Conservation (phyloP, 2,329 filamentous ascomycete species). For the Fusarium sp. region DNA sequence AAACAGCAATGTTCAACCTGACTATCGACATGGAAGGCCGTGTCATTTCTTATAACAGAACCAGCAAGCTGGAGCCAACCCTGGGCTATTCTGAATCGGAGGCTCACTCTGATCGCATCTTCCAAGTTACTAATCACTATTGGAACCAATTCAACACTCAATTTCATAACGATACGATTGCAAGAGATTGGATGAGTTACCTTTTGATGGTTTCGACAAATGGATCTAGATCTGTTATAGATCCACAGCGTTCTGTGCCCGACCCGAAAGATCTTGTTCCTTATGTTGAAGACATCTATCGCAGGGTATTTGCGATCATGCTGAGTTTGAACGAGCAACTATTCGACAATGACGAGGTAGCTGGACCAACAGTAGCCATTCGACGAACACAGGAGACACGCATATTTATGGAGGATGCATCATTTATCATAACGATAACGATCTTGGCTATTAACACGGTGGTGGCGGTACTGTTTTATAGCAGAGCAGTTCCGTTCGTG, state of each 20-base stretch:
- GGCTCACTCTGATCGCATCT: conserved; percentile 25
- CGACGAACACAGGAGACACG: conserved; percentile 49
- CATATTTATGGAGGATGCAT: conserved; percentile 60
- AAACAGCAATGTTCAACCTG: conserved; percentile 52
- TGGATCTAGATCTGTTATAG: conserved; percentile 50
- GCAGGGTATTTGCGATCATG: conserved; percentile 36
- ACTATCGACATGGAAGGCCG: conserved; percentile 44
- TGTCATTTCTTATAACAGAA: conserved; percentile 19
- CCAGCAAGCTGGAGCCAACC: conserved; percentile 8
- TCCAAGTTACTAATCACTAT: conserved; percentile 20
- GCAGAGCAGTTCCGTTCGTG: conserved; percentile 53
- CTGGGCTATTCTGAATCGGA: conserved; percentile 35
- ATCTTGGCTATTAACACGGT: conserved; percentile 59
- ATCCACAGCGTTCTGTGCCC: conserved; percentile 42
- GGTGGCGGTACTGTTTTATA: conserved; percentile 58
- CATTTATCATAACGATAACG: conserved; percentile 57
- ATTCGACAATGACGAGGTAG: no score
- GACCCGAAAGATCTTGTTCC: conserved; percentile 33
- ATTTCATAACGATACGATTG: conserved; percentile 58
- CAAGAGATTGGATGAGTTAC: conserved; percentile 58
- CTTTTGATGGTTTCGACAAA: conserved; percentile 31
- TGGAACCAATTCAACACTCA: no score
- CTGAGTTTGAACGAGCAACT: conserved; percentile 54
- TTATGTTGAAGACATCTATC: conserved; percentile 41
- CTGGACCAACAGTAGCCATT: no score